Evolutionary conservation across 2,329 filamentous ascomycete species (phyloP).

Genomic region (Clonostachys chloroleuca): DNA sequence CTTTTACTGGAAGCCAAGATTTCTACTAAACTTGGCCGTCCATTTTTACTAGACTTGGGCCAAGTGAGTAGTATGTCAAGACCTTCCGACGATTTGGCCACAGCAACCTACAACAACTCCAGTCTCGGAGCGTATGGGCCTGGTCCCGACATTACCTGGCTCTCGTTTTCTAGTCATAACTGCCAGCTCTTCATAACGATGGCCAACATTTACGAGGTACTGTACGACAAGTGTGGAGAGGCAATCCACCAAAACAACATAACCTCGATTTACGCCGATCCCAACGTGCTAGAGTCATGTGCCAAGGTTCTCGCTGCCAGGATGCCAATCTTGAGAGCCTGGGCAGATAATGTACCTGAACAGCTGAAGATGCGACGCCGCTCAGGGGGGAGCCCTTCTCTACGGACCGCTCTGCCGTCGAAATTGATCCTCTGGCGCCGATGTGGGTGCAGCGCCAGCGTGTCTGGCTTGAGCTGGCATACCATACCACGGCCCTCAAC

Average conservation of each 20-base stretch:
- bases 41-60: slow-evolving; percentile 24
- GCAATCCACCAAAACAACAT: background rate
- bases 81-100: slow-evolving; percentile 15
- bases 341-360: slow-evolving; percentile 23
- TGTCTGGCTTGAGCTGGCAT: slow-evolving; percentile 33
- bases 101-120: slow-evolving; percentile 6
- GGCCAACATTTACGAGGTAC: slow-evolving; percentile 16
- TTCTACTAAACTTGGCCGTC: slow-evolving; percentile 40
- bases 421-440: slow-evolving; percentile 24
- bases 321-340: slow-evolving; percentile 19
- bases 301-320: slow-evolving; percentile 16
- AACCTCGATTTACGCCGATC: slow-evolving; percentile 11
- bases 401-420: slow-evolving; percentile 22
- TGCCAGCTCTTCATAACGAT: slow-evolving; percentile 7
- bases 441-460: slow-evolving; percentile 35
- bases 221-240: slow-evolving; percentile 16
- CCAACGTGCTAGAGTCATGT: slow-evolving; percentile 14
- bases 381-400: slow-evolving; percentile 25
- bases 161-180: slow-evolving; percentile 8
- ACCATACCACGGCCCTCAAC: slow-evolving; percentile 30
- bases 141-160: slow-evolving; percentile 10
- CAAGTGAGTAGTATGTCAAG: slow-evolving; percentile 25
- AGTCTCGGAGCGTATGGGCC: slow-evolving; percentile 6
- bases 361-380: slow-evolving; percentile 28
- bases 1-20: slow-evolving; percentile 43